Percentiles rank a stretch among this genome's conserved stretches.
phyloP scores from a whole-genome alignment of 2,329 filamentous ascomycete species.

The Chaetomium sp. region DNA sequence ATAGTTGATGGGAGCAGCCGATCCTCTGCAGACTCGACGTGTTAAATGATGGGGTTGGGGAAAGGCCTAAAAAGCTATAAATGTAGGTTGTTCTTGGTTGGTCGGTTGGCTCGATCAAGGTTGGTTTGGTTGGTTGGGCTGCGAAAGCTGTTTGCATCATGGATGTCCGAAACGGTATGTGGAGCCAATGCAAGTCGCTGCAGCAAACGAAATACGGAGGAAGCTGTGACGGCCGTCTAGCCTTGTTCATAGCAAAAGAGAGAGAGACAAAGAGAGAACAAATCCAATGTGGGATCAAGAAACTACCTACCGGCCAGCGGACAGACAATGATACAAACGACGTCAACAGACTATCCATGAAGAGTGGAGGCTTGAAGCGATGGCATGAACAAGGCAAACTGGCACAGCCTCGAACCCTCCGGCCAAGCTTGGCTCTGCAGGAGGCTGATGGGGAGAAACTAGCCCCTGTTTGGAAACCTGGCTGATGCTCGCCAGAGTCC shows the following conservation, averaged over 20 bases:
- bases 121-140: neutral
- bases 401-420: constrained; percentile 28
- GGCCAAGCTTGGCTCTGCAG: constrained; percentile 15
- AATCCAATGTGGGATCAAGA: neutral
- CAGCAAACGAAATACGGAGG: neutral
- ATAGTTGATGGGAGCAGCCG: neutral
- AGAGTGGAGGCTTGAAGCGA: constrained; percentile 1
- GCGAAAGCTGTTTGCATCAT: neutral
- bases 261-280: too few relatives aligned
- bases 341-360: neutral
- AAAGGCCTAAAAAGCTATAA: neutral
- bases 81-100: neutral
- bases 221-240: neutral
- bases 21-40: neutral
- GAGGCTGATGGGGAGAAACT: constrained; percentile 25
- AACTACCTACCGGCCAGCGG: neutral
- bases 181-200: constrained; percentile 1
- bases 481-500: constrained; percentile 18
- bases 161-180: constrained; percentile 13
- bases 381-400: neutral
- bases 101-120: neutral
- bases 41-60: neutral
- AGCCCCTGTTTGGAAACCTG: constrained; percentile 24
- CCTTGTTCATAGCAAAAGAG: neutral
- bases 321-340: neutral